Base-by-base conservation (phyloP, 2,329 filamentous ascomycete genomes). In the Neoarthrinium moseri region DNA sequence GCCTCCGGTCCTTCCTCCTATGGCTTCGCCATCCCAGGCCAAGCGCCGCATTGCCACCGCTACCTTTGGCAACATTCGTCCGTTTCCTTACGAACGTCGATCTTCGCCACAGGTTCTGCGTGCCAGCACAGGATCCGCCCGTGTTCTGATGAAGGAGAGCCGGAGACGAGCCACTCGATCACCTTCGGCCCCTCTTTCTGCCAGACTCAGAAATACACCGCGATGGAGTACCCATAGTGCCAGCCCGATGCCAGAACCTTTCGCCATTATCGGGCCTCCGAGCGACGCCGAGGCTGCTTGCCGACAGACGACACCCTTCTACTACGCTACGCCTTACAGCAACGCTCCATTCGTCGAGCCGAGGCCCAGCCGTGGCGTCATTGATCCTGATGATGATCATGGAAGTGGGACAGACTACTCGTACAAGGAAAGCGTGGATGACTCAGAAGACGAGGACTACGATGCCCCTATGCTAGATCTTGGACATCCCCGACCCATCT, bases 281-380 rank as follows among this genome's bases (percentile, higher is more conserved):
- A 26, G 34, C 10, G 38, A 33, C 1, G 32, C 29, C n/a, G 26
- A 23, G 4, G 47, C 41, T 20, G 45, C 20, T 4, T 43, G 32
- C 26, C 38, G 47, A 11, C 43, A 46, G 27, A 72, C 70, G 11
- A 81, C 77, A 0, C 86, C 84, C 0, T 83, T 83, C 52, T 91
- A 90, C 57, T 91, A 91, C 57, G 85, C 86, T 3, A 91, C 87
- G 1, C 87, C 87, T 0, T 75, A 85, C 59, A 90, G 86, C 57
- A 84, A 83, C 50, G 78, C 73, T 4, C 73, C 80, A 1, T 62
- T 67, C 7, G 62, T 71, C 11, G 74, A 77, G 44, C 51, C 66
- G 15, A 66, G 68, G 6, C 55, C 56, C 3, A 51, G 51, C 17
- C 56, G 44, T 6, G 59, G 61, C 11, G 58, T 60, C 13, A 17